Base-by-base conservation (phyloP, 2,329 filamentous ascomycete species). In the Nemania sp. region DNA sequence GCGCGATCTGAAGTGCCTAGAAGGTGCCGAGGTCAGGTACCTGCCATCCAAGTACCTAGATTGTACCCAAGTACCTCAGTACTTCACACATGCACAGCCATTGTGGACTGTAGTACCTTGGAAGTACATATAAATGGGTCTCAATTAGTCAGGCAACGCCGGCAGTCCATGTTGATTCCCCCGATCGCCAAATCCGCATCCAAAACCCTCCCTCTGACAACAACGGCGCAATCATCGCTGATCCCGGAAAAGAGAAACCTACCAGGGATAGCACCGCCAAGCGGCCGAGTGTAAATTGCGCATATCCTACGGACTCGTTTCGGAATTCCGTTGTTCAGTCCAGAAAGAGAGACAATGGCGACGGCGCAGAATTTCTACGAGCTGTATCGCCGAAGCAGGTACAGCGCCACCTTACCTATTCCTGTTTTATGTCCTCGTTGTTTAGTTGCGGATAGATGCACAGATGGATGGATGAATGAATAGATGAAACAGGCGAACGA, bases 341-440 rank as follows among this genome's bases (percentile, higher is more conserved):
- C 3, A 29, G 25, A 29, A 29, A 29, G n/a, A 29, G 7, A 29
- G 25, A 68, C n/a, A 57, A 74, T 74, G 72, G 72, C 72, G 78
- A 79, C 83, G 59, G 78, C 75, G 65, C 83, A 86, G 75, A 83
- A 83, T 35, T 88, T 84, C 81, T 99, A 98, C 79, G 95, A 99
- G 86, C 88, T 99, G 74, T 99, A 99, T 79, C 91, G 95, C 72
- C 90, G 93, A 81, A 97, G 92, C 87, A 98, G 94, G 95, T 98
- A 91, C 59, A 65, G 63, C 65, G 49, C 47, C 57, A 54, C 61
- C 53, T 63, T 59, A 62, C 52, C 60, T 59, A 64, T 29, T 17
- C 34, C n/a, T n/a, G n/a, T n/a, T n/a, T n/a, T n/a, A n/a, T n/a
- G n/a, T 25, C 29, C 21, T 39, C 29, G 15, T 39, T n/a, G 35